Conservation (phyloP, 2,329 filamentous ascomycete species). For the Didymella arachidicola region DNA sequence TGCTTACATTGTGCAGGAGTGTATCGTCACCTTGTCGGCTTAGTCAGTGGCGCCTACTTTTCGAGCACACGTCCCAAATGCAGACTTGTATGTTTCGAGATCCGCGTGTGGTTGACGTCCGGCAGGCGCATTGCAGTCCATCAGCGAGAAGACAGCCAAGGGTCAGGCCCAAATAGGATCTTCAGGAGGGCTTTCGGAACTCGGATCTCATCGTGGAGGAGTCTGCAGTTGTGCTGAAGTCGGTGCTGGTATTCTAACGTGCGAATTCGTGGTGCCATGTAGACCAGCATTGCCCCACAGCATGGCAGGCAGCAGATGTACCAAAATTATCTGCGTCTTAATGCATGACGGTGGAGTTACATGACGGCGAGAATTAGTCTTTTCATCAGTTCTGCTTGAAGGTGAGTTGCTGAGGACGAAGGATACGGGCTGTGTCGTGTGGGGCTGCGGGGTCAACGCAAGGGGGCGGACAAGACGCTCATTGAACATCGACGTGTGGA, state of each 20-base stretch:
- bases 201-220: neutral
- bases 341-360: neutral
- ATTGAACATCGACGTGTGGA: neutral
- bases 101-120: too few species aligned
- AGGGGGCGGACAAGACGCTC: neutral
- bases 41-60: conserved; percentile 1
- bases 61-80: conserved; percentile 4
- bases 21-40: neutral
- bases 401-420: neutral
- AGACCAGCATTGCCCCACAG: neutral
- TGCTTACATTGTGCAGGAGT: neutral
- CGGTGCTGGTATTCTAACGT: neutral
- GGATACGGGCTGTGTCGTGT: neutral
- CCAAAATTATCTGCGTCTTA: neutral
- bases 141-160: neutral
- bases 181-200: too few species aligned
- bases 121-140: neutral
- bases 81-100: neutral
- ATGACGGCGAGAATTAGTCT: too few species aligned
- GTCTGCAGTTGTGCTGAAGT: neutral
- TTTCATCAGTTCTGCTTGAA: neutral
- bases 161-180: neutral
- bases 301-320: neutral
- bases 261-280: neutral
- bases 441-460: neutral